Evolutionary conservation across 495 filamentous ascomycete genomes (phyloP), one percentile per base, ranked within the genome.

Genomic region (Trichoderma reesei): DNA sequence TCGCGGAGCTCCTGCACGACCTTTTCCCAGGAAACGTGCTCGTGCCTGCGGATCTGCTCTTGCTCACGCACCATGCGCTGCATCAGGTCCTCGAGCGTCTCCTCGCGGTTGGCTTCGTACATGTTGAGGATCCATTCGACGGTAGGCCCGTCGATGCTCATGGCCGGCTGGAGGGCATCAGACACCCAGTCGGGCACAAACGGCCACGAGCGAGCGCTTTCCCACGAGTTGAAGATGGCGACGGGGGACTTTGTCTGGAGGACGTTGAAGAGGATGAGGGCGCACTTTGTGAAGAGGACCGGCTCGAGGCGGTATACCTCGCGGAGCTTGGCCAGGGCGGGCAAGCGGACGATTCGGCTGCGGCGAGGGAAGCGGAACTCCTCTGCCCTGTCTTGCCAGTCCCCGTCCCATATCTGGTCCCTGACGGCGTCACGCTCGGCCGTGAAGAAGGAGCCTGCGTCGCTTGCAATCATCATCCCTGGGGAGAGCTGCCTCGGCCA

Each of bases 131-230:
- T 64, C 64, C 68, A 65, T 56, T 66, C 68, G 3, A 65, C 41
- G 13, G 69, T 73, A 11, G 63, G 64, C 0, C 69, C 71, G 37
- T 67, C 69, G 26, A 73, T 70, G 20, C 62, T 68, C 56, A 65
- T 62, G 18, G 69, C 60, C 11, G 65, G 66, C 13, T 68, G 68
- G 3, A 73, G 66, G n/a, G 64, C 37, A 11, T 56, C 44, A 8
- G 42, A 61, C 33, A 73, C 59, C 64, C 66, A 67, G 3, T 59
- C 42, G 3, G 67, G 66, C 3, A 73, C 61, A 59, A 71, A 70
- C 1, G 71, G 71, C 71, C 71, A 73, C 26, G 63, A 63, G 5
- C 69, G 69, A 4, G 60, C 67, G 6, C 64, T 61, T 26, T 70
- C 61, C 20, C 46, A 41, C 16, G 66, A 68, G 37, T 65, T 62